Evolutionary conservation across 2,329 filamentous ascomycete species (phyloP).

Genomic region (Neofusicoccum parvum): DNA sequence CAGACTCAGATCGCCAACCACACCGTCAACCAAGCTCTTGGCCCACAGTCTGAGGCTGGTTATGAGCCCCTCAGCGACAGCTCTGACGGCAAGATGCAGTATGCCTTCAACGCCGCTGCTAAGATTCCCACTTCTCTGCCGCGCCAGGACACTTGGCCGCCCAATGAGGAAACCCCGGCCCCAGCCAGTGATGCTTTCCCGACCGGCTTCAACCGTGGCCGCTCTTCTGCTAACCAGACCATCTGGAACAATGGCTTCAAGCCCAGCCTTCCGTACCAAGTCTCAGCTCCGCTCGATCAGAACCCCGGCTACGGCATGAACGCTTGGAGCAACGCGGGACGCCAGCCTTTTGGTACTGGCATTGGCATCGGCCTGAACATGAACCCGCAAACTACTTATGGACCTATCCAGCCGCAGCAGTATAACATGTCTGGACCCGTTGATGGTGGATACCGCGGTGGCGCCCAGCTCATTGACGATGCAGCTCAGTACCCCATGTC

Average conservation of each 20-base stretch:
- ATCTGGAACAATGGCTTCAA: constrained; percentile 53
- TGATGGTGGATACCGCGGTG: constrained; percentile 31
- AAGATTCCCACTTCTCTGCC: constrained; percentile 41
- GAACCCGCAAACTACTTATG: background rate
- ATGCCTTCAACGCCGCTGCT: constrained; percentile 51
- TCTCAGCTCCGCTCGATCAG: background rate
- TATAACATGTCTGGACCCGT: constrained; percentile 2
- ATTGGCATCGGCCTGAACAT: background rate
- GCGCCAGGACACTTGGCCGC: constrained; percentile 55
- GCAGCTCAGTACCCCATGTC: constrained; percentile 40
- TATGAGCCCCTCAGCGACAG: constrained; percentile 51
- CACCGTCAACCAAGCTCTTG: constrained; percentile 59
- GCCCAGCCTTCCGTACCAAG: constrained; percentile 10
- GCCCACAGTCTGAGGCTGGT: constrained; percentile 54
- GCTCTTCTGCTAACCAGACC: constrained; percentile 50
- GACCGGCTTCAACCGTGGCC: constrained; percentile 47
- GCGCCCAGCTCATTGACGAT: constrained; percentile 39
- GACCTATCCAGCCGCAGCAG: constrained; percentile 5
- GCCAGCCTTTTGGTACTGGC: constrained; percentile 8
- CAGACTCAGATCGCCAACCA: constrained; percentile 64
- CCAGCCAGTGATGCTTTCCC: constrained; percentile 60
- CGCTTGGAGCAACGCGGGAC: background rate
- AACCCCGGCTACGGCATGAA: background rate
- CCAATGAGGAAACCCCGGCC: constrained; percentile 58
- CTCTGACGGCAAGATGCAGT: constrained; percentile 52